phyloP scores from a whole-genome alignment of 352 stramenopile species.

The Phytopythium sindhum region DNA sequence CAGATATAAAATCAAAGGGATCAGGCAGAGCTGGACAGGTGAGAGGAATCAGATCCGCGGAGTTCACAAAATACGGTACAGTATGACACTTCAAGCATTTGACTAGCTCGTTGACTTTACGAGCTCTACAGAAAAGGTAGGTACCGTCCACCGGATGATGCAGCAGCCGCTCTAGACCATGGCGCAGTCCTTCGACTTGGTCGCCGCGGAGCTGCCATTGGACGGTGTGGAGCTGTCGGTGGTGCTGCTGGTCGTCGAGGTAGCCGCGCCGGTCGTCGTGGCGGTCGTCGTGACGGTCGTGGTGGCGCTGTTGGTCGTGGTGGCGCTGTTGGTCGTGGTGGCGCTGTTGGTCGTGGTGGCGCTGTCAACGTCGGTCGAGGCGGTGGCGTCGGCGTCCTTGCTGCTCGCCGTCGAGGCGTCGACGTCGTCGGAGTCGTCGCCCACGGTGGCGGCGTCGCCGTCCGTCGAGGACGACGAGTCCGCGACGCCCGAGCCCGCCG shows the following conservation, averaged over 20 bases:
- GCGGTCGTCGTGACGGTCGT: constrained; percentile 8
- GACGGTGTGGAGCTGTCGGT: no score
- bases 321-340: constrained; percentile 1
- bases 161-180: constrained; percentile 14
- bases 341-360: not conserved
- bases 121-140: no score
- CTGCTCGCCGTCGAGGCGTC: not conserved
- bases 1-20: no score
- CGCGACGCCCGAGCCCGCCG: not conserved
- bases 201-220: no score
- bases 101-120: constrained; percentile 3
- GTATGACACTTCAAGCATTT: no score
- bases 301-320: not conserved
- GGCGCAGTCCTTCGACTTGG: constrained; percentile 25
- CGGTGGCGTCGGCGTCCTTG: not conserved
- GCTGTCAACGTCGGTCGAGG: constrained; percentile 1
- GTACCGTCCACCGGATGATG: no score
- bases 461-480: constrained; percentile 1
- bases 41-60: no score
- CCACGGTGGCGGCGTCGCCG: constrained; percentile 10
- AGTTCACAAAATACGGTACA: no score
- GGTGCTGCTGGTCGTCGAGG: constrained; percentile 13
- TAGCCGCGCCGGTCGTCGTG: constrained; percentile 6
- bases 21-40: no score
- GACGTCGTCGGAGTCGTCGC: constrained; percentile 4